These are phyloP conservation scores for Citrus unshiu DNA, from an alignment of 345 rosid genomes.

Conservation along the genomic window DNA sequence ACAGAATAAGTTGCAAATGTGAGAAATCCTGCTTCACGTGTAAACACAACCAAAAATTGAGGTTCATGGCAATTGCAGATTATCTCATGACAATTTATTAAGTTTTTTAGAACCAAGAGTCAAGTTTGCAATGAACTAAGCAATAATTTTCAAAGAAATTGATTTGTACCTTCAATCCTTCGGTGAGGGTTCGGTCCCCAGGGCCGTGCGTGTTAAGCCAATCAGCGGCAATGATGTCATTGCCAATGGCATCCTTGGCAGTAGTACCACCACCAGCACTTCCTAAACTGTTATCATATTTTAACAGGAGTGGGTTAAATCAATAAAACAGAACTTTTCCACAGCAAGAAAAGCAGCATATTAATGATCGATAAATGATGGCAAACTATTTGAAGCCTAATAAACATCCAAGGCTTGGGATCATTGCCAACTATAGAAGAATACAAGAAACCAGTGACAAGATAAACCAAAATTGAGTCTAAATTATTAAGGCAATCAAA, in stretches of 20 bases:
- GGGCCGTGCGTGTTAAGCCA: constrained; percentile 89
- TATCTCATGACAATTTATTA: not conserved
- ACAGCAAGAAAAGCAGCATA: not conserved
- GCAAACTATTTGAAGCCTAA: not conserved
- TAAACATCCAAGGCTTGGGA: not conserved
- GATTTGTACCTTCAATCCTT: constrained; percentile 74
- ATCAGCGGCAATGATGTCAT: constrained; percentile 59
- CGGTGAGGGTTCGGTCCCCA: constrained; percentile 83
- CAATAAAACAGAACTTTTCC: not conserved
- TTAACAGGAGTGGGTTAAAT: not conserved
- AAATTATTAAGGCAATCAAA: not conserved
- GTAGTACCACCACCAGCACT: constrained; percentile 63
- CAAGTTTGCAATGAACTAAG: not conserved
- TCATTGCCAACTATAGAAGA: not conserved
- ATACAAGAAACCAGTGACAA: not conserved
- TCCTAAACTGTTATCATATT: constrained; percentile 35
- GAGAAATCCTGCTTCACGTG: not conserved
- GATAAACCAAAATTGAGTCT: not conserved
- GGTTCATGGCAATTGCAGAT: not conserved
- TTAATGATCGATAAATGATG: not conserved
- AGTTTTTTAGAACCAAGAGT: not conserved
- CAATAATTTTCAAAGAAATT: not conserved
- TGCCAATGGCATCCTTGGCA: constrained; percentile 92
- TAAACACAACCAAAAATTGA: not conserved
- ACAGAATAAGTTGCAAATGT: not conserved